These are phyloP conservation scores for Tricholoma sp. DNA, from an alignment of 768 basidiomycete species.

Conservation along the genomic window DNA sequence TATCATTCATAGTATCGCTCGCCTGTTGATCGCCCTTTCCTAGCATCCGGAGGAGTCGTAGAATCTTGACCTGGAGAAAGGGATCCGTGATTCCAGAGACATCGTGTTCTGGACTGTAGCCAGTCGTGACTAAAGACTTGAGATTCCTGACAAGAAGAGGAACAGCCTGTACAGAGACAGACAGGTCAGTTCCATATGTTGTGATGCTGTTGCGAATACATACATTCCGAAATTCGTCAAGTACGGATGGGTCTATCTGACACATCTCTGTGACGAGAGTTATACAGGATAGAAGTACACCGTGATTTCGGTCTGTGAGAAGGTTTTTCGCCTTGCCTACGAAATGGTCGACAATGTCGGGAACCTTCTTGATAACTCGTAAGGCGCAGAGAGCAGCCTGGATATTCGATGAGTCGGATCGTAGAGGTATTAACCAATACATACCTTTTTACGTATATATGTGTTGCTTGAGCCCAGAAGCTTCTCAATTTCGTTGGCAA, in stretches of 20 bases:
- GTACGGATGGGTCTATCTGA: conserved; percentile 60
- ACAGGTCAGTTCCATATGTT: conserved; percentile 5
- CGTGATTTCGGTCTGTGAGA: conserved; percentile 93
- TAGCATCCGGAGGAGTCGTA: conserved; percentile 83
- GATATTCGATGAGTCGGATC: conserved; percentile 4
- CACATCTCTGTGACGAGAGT: conserved; percentile 97
- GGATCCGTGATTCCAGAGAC: conserved; percentile 99
- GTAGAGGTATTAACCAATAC: conserved; percentile 12
- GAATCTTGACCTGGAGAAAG: conserved; percentile 89
- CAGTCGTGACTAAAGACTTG: conserved; percentile 91
- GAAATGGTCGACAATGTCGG: conserved; percentile 93
- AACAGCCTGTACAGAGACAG: conserved; percentile 56
- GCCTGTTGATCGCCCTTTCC: conserved; percentile 81
- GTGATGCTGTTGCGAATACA: conserved; percentile 17
- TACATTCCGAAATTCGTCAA: conserved; percentile 90
- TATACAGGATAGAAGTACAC: conserved; percentile 89
- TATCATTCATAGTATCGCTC: conserved; percentile 97
- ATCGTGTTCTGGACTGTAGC: conserved; percentile 97
- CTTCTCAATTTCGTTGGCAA: conserved; percentile 97
- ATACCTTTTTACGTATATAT: conserved; percentile 97
- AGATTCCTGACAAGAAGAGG: conserved; percentile 91
- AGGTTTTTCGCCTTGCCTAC: conserved; percentile 82
- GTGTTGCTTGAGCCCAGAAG: conserved; percentile 95
- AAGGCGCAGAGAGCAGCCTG: conserved; percentile 95
- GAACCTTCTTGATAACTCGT: conserved; percentile 91